Percentiles rank a stretch among this genome's conserved stretches.
phyloP scores from a whole-genome alignment of 2,329 filamentous ascomycete species.

The Colletotrichum caudatum region DNA sequence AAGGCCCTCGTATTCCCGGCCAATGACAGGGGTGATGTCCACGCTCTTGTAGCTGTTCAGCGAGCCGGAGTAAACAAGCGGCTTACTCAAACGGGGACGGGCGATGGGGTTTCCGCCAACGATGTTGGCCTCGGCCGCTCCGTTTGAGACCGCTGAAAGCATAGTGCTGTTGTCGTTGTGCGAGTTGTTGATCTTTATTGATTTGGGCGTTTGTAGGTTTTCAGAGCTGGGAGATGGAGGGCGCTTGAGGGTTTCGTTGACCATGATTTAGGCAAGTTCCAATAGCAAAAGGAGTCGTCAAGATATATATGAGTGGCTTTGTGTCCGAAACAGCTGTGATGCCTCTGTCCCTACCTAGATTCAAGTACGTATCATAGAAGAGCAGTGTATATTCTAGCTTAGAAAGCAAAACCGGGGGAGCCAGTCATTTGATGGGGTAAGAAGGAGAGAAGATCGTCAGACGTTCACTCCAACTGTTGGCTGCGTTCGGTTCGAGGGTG shows the following conservation, averaged over 20 bases:
- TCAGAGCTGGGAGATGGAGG: conserved; percentile 3
- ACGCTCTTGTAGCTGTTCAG: conserved; percentile 54
- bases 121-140: conserved; percentile 43
- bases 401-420: conserved; percentile 25
- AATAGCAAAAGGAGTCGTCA: conserved; percentile 15
- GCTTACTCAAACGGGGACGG: conserved; percentile 48
- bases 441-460: conserved; percentile 32
- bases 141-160: conserved; percentile 50
- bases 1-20: conserved; percentile 59
- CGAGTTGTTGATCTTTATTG: conserved; percentile 2
- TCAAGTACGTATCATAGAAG: conserved; percentile 16
- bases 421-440: conserved; percentile 28
- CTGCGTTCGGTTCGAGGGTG: conserved; percentile 9
- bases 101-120: conserved; percentile 49
- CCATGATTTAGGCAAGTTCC: conserved; percentile 21
- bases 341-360: conserved; percentile 7
- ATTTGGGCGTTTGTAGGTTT: background rate
- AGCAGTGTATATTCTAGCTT: conserved; percentile 9
- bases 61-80: conserved; percentile 56
- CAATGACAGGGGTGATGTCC: conserved; percentile 62
- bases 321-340: conserved; percentile 25
- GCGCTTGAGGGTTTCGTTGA: conserved; percentile 6
- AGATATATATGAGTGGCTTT: conserved; percentile 32
- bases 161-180: conserved; percentile 45
- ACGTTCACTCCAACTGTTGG: conserved; percentile 24